Conservation (phyloP, 768 basidiomycete genomes). For the Zangia roseola region DNA sequence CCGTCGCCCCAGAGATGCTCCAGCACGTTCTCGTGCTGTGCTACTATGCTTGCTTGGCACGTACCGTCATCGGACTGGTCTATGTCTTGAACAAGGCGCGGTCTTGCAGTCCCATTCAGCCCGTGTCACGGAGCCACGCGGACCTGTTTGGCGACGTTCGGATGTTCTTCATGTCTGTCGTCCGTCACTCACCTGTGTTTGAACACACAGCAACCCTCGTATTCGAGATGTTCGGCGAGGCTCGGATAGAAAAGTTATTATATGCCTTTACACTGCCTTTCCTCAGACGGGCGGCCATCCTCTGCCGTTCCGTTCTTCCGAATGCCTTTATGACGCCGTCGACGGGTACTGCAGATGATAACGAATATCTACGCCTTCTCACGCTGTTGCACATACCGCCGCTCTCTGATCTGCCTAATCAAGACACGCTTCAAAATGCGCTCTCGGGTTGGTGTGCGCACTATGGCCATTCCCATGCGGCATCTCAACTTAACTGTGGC, state of each 20-base stretch:
- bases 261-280: slow-evolving; percentile 91
- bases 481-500: slow-evolving; percentile 76
- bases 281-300: slow-evolving; percentile 81
- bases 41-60: slow-evolving; percentile 88
- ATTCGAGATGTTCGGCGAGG: slow-evolving; percentile 79
- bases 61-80: slow-evolving; percentile 83
- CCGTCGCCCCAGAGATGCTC: slow-evolving; percentile 86
- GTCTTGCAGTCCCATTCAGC: slow-evolving; percentile 47
- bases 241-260: slow-evolving; percentile 79
- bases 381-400: slow-evolving; percentile 74
- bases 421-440: slow-evolving; percentile 87
- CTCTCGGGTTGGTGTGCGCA: slow-evolving; percentile 89
- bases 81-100: slow-evolving; percentile 75
- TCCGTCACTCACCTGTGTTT: slow-evolving; percentile 84
- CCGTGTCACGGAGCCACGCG: slow-evolving; percentile 51
- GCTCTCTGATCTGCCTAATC: slow-evolving; percentile 73
- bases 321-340: slow-evolving; percentile 52
- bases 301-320: slow-evolving; percentile 75
- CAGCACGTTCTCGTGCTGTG: slow-evolving; percentile 84
- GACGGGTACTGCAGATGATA: slow-evolving; percentile 39
- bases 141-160: slow-evolving; percentile 81
- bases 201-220: slow-evolving; percentile 81
- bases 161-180: slow-evolving; percentile 89
- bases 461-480: slow-evolving; percentile 78
- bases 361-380: slow-evolving; percentile 82